Evolutionary conservation across 768 basidiomycete genomes (phyloP), one percentile per base, ranked within the genome.

Genomic region (Pleurotus eryngii): DNA sequence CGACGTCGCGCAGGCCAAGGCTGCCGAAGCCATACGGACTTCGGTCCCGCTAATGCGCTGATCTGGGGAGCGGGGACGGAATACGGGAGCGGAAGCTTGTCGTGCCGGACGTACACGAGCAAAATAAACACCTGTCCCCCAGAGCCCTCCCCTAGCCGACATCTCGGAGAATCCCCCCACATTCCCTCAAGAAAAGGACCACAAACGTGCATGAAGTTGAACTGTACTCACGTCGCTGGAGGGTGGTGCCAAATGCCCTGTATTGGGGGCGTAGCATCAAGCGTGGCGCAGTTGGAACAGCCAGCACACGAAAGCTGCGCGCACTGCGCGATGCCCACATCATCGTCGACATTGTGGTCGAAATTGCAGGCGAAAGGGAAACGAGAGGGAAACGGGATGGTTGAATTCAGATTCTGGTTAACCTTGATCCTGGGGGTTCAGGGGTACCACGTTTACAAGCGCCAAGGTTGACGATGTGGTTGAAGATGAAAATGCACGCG

Each of bases 161-260:
- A 45, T n/a, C 42, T 17, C 20, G 42, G 42, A n/a, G n/a, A n/a
- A 45, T 12, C 14, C 15, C 42, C 42, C 42, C 42, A 43, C 14
- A 43, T 43, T 43, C n/a, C 12, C 42, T 4, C 30, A 35, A 35
- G 30, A 35, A 35, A 35, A 35, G 30, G 30, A 26, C 30, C 30
- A 35, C 11, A 35, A 49, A 49, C 1, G 22, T 15, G 7, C 15
- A 49, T 9, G 24, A 49, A 11, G 4, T 15, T 24, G 46, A 54
- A 40, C 4, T 3, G 39, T 11, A 30, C 51, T 54, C 51, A 54
- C 51, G 51, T 54, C 51, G 51, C 3, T 54, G 51, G 27, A 54
- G 51, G n/a, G 51, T 54, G 51, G 37, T 54, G 22, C 51, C 51
- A n/a, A 54, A 54, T 9, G 51, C 51, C 51, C 51, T 54, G 51